Conservation (phyloP, 2,329 filamentous ascomycete genomes). For the Hypocrella siamensis region DNA sequence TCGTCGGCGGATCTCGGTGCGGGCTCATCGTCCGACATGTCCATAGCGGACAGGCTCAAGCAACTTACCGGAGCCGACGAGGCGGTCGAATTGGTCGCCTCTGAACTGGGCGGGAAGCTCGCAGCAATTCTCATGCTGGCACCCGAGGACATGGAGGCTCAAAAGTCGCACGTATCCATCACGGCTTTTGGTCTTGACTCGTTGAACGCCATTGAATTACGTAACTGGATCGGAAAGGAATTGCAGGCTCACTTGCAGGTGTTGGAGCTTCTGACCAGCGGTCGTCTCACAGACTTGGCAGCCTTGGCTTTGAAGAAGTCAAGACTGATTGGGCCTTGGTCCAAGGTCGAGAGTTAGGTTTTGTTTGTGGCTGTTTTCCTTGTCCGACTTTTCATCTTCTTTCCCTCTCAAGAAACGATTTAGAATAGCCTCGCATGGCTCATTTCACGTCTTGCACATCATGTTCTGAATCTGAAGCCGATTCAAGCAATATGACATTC, state of each 20-base stretch:
- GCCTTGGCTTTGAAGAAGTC: slow-evolving; percentile 12
- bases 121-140: slow-evolving; percentile 17
- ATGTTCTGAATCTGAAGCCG: too few relatives aligned
- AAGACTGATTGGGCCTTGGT: slow-evolving; percentile 8
- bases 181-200: slow-evolving; percentile 23
- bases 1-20: slow-evolving; percentile 4
- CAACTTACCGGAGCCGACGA: slow-evolving; percentile 7
- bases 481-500: too few relatives aligned
- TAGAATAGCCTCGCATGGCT: too few relatives aligned
- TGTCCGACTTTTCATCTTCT: too few relatives aligned
- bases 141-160: slow-evolving; percentile 8
- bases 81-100: slow-evolving; percentile 10
- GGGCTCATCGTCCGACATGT: slow-evolving; percentile 3
- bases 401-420: too few relatives aligned
- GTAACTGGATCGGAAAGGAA: slow-evolving; percentile 33
- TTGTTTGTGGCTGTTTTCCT: too few relatives aligned
- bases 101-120: slow-evolving; percentile 14
- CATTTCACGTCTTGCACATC: too few relatives aligned
- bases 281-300: slow-evolving; percentile 16
- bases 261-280: slow-evolving; percentile 36
- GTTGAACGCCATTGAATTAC: slow-evolving; percentile 31
- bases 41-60: slow-evolving; percentile 7
- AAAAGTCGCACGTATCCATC: slow-evolving; percentile 9
- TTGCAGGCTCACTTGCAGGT: slow-evolving; percentile 29
- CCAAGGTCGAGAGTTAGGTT: background rate